Evolutionary conservation across 2,329 filamentous ascomycete genomes (phyloP), one percentile per base, ranked within the genome.

Genomic region (Pseudogymnoascus sp.): DNA sequence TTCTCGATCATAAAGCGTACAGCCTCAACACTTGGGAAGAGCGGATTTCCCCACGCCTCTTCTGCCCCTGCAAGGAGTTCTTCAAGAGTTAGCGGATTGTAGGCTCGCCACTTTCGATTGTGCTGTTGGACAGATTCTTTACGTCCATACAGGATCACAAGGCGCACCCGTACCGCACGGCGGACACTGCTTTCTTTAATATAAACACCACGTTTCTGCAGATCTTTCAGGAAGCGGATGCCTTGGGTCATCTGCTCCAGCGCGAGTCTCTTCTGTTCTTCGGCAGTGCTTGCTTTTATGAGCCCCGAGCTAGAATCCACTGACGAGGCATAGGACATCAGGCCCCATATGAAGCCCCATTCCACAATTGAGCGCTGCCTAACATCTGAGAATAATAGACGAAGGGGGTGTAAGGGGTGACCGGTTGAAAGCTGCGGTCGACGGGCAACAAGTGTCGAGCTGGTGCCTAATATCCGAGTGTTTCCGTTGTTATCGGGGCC

Each of bases 331-430:
- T 37, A 29, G 21, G 37, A 40, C 24, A 60, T 15, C 29, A 69
- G 60, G 10, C 61, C 63, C 41, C 65, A 64, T 26, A 70, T 73
- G 66, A 82, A 81, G 1, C 79, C 78, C 79, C 79, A 82, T 50
- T 74, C 70, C 10, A 82, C 72, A 39, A 82, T 74, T 9, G 76
- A 76, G 57, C 72, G 71, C 68, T 81, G 79, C 62, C 79, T 72
- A 4, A 69, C 64, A 1, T 66, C 65, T 17, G 68, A 70, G 64
- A 82, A 82, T 11, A 82, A 72, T 2, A 68, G 68, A 13, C 68
- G 68, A 3, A 80, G 71, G 31, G 72, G 71, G 61, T 73, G 71
- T 11, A 66, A 61, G 11, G 60, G 61, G 60, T 71, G 66, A 3
- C 61, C 63, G 24, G 66, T 61, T 8, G 65, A 39, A 15, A 69